These are phyloP conservation scores for Blastobotrys americana DNA, from an alignment of 805 yeast genomes.

Conservation along the genomic window DNA sequence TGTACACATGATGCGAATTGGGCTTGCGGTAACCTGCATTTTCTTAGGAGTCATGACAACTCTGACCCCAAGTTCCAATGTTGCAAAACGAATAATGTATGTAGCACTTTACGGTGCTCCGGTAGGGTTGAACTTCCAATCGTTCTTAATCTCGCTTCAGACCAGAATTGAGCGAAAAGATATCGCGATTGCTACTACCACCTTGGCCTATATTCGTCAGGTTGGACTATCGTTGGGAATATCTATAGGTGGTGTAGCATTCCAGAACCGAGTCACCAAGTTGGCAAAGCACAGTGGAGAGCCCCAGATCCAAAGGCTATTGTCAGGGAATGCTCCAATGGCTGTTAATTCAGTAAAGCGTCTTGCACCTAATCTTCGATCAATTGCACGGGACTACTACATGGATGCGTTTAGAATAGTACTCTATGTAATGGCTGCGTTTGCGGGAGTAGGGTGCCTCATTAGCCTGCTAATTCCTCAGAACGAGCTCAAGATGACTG, in stretches of 20 bases:
- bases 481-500: constrained; percentile 14
- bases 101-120: constrained; percentile 43
- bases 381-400: constrained; percentile 14
- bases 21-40: constrained; percentile 34
- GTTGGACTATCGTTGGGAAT: constrained; percentile 36
- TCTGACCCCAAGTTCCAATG: constrained; percentile 35
- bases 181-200: constrained; percentile 40
- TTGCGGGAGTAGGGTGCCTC: constrained; percentile 14
- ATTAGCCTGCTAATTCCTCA: constrained; percentile 16
- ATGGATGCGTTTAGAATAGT: constrained; percentile 16
- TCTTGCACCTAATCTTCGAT: constrained; percentile 8
- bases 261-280: constrained; percentile 37
- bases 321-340: constrained; percentile 16
- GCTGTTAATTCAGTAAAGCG: constrained; percentile 15
- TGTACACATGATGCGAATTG: constrained; percentile 36
- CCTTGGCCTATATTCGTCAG: constrained; percentile 37
- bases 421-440: constrained; percentile 18
- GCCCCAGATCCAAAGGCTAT: constrained; percentile 6
- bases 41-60: constrained; percentile 42
- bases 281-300: constrained; percentile 20
- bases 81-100: constrained; percentile 37
- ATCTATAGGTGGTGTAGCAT: constrained; percentile 38
- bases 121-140: constrained; percentile 43
- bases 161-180: constrained; percentile 48
- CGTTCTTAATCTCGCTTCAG: constrained; percentile 41